Evolutionary conservation across 129 eudicot genomes (phyloP), one percentile per base, ranked within the genome.

Genomic region (Saussurea involucrata): DNA sequence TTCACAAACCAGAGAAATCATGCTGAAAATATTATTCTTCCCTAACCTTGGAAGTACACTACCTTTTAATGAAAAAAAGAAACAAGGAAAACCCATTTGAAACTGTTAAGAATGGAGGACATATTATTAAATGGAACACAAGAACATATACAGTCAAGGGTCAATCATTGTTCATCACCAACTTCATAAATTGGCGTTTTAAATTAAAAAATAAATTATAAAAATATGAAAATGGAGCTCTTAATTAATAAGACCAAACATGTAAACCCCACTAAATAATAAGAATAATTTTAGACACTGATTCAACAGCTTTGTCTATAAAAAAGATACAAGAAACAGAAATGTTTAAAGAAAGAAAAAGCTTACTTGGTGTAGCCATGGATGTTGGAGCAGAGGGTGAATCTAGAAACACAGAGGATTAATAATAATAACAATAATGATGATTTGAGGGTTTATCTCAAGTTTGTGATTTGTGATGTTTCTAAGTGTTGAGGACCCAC

Each of bases 401-500:
- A 69, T 63, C 77, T 79, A 79, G 83, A 49, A 72, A 80, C 79
- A 77, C 73, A 75, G 73, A 82, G 71, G 66, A 70, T 13, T 46
- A 46, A 76, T 34, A 72, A 5, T 66, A 27, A 85, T 55, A 71
- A 74, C 53, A 78, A 66, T 57, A 73, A 84, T 76, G 74, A 68
- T 72, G 76, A 77, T 74, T 53, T 66, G 79, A 66, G 70, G 75
- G 66, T 79, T 76, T 76, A 63, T 76, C 68, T 71, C 82, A 61
- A 66, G 69, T 76, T 58, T 63, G 22, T 69, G 82, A 81, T 71
- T 55, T 71, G 77, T 79, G 86, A 75, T 66, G 74, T 79, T 70
- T 31, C 25, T 20, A 80, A 86, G 91, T 86, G 82, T 80, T 63
- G 67, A 86, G 93, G 90, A 72, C 93, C 88, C 90, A 78, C 90